These are phyloP conservation scores for Spongospora subterranea DNA, from an alignment of 208 protist genomes.

Conservation along the genomic window DNA sequence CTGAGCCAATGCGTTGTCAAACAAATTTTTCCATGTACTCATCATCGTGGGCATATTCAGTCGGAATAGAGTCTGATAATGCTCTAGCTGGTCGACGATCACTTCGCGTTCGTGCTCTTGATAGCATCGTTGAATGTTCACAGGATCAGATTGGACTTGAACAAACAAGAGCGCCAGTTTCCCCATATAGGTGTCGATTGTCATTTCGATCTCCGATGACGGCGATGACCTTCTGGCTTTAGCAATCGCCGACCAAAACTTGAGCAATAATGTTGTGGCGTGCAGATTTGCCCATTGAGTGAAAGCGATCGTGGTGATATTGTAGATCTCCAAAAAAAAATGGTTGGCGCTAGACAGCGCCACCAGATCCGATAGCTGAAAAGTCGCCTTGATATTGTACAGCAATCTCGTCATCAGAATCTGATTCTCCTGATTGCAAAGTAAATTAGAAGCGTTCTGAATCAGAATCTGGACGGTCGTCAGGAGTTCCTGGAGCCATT, in stretches of 20 bases:
- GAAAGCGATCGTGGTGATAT: background rate
- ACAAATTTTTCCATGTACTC: background rate
- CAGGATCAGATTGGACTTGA: background rate
- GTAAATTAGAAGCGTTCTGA: background rate
- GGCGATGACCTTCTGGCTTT: background rate
- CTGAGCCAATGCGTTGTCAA: background rate
- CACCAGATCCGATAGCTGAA: background rate
- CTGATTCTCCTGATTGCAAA: background rate
- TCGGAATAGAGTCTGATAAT: background rate
- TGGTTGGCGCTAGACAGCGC: background rate
- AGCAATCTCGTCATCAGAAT: background rate
- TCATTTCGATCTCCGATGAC: background rate
- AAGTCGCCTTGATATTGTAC: background rate
- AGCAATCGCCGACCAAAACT: background rate
- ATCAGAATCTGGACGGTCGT: background rate
- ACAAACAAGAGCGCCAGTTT: background rate
- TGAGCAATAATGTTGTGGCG: background rate
- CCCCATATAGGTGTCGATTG: background rate
- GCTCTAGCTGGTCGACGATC: background rate
- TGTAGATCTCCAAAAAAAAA: background rate
- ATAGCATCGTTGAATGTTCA: no score
- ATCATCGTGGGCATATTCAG: background rate
- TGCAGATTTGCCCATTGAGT: background rate
- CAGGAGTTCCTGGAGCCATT: background rate
- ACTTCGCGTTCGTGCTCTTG: background rate